Base-by-base conservation (phyloP, 176 grass and related monocot species). In the Oryza glaberrima region DNA sequence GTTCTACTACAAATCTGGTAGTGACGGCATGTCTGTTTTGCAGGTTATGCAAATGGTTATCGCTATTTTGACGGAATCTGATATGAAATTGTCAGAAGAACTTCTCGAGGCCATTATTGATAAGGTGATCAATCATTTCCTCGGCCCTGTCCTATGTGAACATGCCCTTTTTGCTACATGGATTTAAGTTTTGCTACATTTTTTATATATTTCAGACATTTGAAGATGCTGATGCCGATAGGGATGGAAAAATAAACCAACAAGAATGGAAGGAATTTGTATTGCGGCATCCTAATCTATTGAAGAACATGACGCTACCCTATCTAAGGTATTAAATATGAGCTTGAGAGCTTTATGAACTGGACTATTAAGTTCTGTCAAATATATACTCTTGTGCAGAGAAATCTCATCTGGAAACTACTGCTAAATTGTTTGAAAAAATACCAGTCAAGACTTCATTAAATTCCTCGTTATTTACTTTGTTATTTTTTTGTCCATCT, bases 21-120 rank as follows among this genome's bases (percentile, higher is more conserved):
- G 58, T 63, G 58, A 9, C 58, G 16, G 1, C 26, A 58, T 81
- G 16, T 30, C 61, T 91, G 16, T 71, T 78, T 92, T 34, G 36
- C 68, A 97, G 95, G 95, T 97, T 65, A 81, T 92, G 78, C 83
- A 94, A 89, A 97, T 97, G 95, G 86, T 97, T 83, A 94, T 93
- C 69, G 82, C 95, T 82, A 89, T 97, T 78, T 77, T 97, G 70
- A 83, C 36, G 15, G 95, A 97, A 90, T 97, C 95, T 81, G 67
- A 78, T 72, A 38, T 92, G 84, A 71, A 75, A 43, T 69, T 97
- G 68, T 85, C 88, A 14, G 84, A 97, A 47, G 84, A 97, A 17
- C 86, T 93, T 82, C 78, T 97, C 52, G 86, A 94, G 81, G 73
- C 84, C 43, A 93, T 97, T 70, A 75, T 93, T 81, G 86, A 97